Conservation (phyloP, 768 basidiomycete species). For the Boletus reticulatus region DNA sequence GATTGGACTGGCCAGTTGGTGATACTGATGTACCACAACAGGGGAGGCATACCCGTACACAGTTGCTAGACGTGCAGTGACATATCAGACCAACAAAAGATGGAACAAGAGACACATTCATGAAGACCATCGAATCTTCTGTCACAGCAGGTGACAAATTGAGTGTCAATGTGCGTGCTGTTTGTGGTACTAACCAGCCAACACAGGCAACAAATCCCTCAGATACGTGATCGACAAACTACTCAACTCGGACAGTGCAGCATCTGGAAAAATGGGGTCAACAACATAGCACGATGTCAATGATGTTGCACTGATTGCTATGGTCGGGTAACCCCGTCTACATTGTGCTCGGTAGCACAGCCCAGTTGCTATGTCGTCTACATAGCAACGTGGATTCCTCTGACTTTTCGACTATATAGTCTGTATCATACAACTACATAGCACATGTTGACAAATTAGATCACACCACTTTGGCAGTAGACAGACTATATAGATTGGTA, state of each 20-base stretch:
- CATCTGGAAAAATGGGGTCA: no score
- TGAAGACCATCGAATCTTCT: constrained; percentile 42
- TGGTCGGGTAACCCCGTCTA: no score
- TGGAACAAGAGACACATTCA: constrained; percentile 33
- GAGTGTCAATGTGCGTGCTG: constrained; percentile 45
- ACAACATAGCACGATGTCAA: no score
- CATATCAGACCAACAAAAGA: background rate
- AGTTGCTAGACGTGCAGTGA: constrained; percentile 46
- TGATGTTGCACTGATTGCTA: no score
- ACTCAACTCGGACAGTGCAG: constrained; percentile 49
- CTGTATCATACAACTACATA: no score
- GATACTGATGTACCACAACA: constrained; percentile 55
- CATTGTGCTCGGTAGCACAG: no score
- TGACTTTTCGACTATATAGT: no score
- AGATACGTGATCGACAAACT: constrained; percentile 63
- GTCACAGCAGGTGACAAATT: constrained; percentile 35
- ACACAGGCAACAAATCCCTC: constrained; percentile 55
- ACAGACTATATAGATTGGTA: no score
- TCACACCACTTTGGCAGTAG: no score
- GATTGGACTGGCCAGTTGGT: constrained; percentile 44
- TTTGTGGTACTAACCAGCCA: constrained; percentile 70
- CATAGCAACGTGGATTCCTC: no score
- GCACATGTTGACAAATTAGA: no score
- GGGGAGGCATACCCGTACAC: constrained; percentile 52
- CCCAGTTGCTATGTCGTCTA: no score